Conservation (phyloP, 2,329 filamentous ascomycete species). For the Botrytis aclada region DNA sequence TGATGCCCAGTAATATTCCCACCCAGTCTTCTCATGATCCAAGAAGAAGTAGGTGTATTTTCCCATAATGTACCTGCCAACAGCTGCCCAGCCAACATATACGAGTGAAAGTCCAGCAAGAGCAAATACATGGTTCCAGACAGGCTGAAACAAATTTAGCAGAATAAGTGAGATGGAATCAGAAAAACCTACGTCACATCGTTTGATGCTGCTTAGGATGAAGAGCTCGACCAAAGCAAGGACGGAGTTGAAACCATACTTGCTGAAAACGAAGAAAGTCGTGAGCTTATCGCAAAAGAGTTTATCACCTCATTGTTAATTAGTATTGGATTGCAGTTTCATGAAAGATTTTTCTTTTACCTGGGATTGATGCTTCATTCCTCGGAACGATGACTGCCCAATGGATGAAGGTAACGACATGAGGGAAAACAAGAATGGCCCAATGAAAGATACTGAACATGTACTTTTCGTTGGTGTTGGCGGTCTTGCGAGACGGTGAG, state of each 20-base stretch:
- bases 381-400: conserved; percentile 36
- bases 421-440: conserved; percentile 33
- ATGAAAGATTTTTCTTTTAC: conserved; percentile 19
- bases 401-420: conserved; percentile 34
- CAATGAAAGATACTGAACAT: conserved; percentile 39
- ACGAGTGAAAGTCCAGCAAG: conserved; percentile 27
- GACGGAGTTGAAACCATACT: conserved; percentile 33
- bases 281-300: conserved; percentile 29
- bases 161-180: not conserved
- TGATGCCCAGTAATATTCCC: conserved; percentile 30
- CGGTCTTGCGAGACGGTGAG: conserved; percentile 30
- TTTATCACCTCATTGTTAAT: conserved; percentile 24
- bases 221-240: conserved; percentile 37
- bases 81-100: conserved; percentile 36
- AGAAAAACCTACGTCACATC: conserved; percentile 32
- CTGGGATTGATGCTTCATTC: conserved; percentile 26
- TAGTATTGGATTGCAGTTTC: conserved; percentile 9
- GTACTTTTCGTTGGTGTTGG: conserved; percentile 29
- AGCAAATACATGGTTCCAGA: conserved; percentile 29
- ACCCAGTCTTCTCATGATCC: conserved; percentile 32
- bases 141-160: conserved; percentile 28
- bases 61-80: conserved; percentile 33
- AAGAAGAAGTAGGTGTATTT: conserved; percentile 37
- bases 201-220: conserved; percentile 36
- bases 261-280: conserved; percentile 32